Percentiles rank a stretch among this genome's conserved stretches.
phyloP scores from a whole-genome alignment of 73 alveolate genomes.

The Paramecium octaurelia region DNA sequence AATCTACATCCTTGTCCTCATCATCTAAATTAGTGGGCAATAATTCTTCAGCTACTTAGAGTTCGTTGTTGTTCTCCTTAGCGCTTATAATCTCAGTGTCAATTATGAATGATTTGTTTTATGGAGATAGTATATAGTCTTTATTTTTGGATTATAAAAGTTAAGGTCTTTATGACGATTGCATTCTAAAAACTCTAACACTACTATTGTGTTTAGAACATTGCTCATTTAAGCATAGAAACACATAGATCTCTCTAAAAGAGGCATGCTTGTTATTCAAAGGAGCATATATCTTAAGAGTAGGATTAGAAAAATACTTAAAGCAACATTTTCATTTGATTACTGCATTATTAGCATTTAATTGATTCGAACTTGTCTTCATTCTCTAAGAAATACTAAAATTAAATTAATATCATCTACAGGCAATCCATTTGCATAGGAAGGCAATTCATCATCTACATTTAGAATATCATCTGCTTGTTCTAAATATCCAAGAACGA shows the following conservation, averaged over 20 bases:
- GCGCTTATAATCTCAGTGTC: neutral
- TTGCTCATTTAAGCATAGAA: neutral
- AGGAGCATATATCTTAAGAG: conserved; percentile 19
- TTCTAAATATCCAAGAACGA: conserved; percentile 35
- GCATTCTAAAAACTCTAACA: conserved; percentile 23
- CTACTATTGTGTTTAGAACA: neutral
- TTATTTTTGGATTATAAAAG: neutral
- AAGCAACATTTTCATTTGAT: neutral
- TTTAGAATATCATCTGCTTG: neutral
- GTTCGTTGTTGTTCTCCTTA: neutral
- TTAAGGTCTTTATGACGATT: neutral
- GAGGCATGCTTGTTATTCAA: neutral
- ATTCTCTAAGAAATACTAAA: neutral
- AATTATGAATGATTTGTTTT: neutral
- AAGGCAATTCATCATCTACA: conserved; percentile 42
- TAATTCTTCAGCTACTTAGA: neutral
- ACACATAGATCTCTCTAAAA: neutral
- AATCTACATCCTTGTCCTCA: neutral
- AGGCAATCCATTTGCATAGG: conserved; percentile 46
- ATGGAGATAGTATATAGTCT: conserved; percentile 2
- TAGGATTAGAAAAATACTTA: neutral
- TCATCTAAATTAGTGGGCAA: conserved; percentile 27
- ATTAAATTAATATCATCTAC: neutral
- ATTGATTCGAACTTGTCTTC: neutral
- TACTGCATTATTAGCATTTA: neutral